phyloP scores from a whole-genome alignment of 208 protist genomes.

The Wallacemonas sp. region DNA sequence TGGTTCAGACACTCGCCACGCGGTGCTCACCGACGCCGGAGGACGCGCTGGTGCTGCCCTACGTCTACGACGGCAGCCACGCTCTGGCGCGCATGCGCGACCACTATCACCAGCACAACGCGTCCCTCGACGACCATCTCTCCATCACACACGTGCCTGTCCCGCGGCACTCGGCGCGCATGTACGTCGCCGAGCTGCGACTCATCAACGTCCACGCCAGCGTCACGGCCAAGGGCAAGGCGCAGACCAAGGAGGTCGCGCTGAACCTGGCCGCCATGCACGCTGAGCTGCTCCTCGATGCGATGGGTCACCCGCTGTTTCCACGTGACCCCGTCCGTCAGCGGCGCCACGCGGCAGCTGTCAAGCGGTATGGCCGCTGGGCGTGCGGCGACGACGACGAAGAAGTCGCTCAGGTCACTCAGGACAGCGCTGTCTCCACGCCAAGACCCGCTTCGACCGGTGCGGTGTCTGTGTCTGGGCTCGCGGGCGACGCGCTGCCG shows the following conservation, averaged over 20 bases:
- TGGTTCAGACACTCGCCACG: constrained; percentile 63
- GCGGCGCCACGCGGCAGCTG: constrained; percentile 56
- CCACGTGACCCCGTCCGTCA: constrained; percentile 48
- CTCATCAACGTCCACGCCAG: constrained; percentile 31
- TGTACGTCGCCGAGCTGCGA: constrained; percentile 58
- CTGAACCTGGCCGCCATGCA: constrained; percentile 80
- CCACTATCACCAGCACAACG: constrained; percentile 60
- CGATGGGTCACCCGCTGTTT: constrained; percentile 61
- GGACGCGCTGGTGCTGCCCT: constrained; percentile 71
- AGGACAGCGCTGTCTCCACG: too few relatives aligned
- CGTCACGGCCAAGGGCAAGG: constrained; percentile 49
- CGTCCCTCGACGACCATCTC: constrained; percentile 38
- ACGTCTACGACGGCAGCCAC: constrained; percentile 54
- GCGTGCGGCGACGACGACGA: constrained; percentile 31
- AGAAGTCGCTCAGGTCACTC: background rate
- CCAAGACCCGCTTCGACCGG: too few relatives aligned
- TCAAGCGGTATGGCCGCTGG: constrained; percentile 70
- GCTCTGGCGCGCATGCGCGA: constrained; percentile 55
- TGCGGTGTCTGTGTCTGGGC: background rate
- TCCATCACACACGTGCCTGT: constrained; percentile 31
- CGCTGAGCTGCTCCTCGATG: constrained; percentile 79
- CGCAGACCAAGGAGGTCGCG: constrained; percentile 57
- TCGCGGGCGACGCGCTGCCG: constrained; percentile 53
- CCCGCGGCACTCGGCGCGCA: constrained; percentile 34
- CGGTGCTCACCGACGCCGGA: constrained; percentile 58